Evolutionary conservation across 495 filamentous ascomycete genomes (phyloP).

Genomic region (Chaetomium cochliodes): DNA sequence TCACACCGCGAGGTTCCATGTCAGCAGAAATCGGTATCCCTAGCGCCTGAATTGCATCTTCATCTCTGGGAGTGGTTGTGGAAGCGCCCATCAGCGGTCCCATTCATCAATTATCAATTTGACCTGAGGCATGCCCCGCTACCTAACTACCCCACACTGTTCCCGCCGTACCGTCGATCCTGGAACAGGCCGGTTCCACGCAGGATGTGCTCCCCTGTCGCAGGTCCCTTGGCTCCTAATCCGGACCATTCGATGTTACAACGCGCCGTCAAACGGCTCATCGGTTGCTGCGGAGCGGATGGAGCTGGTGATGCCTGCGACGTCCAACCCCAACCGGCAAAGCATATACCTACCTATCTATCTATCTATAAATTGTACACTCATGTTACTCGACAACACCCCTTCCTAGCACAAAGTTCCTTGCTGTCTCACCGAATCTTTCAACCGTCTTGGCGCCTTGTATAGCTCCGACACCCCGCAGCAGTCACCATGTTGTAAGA

Average conservation of each 20-base stretch:
- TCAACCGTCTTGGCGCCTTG: slow-evolving; percentile 19
- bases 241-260: slow-evolving; percentile 1
- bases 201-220: slow-evolving; percentile 3
- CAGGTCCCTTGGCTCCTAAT: background rate
- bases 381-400: background rate
- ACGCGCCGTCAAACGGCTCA: background rate
- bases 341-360: too few relatives aligned
- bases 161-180: slow-evolving; percentile 18
- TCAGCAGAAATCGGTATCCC: too few relatives aligned
- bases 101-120: too few relatives aligned
- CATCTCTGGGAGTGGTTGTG: too few relatives aligned
- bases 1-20: too few relatives aligned
- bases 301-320: background rate
- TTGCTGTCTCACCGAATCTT: background rate
- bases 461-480: slow-evolving; percentile 6
- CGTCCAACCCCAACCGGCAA: background rate
- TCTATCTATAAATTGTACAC: too few relatives aligned
- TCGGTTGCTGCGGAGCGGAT: background rate
- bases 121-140: background rate
- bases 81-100: too few relatives aligned
- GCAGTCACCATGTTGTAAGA: slow-evolving; percentile 36
- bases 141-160: slow-evolving; percentile 21
- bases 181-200: background rate
- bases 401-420: background rate
- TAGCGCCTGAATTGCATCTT: too few relatives aligned